Conservation (phyloP, 2,329 filamentous ascomycete genomes). For the Colletotrichum theobromicola region DNA sequence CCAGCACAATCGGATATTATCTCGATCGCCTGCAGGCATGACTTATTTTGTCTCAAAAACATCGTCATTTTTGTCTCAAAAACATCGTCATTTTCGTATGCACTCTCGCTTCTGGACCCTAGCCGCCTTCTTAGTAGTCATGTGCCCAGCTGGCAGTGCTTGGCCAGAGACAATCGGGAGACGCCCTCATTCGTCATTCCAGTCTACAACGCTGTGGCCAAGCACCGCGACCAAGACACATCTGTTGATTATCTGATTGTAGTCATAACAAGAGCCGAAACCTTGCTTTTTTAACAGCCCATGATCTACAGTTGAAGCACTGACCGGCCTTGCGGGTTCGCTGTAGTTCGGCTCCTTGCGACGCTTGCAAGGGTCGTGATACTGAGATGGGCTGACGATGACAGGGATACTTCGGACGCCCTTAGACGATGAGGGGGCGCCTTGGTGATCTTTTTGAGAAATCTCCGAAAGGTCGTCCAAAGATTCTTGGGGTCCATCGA, state of each 20-base stretch:
- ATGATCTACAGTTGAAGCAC: not conserved
- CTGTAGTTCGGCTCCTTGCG: not conserved
- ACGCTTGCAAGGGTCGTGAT: not conserved
- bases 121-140: not conserved
- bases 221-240: not conserved
- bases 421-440: not conserved
- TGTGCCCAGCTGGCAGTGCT: not conserved
- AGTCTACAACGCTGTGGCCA: not conserved
- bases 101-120: not conserved
- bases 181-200: not conserved
- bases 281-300: not conserved
- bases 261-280: not conserved
- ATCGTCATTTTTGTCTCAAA: not conserved
- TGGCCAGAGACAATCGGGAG: not conserved
- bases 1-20: not conserved
- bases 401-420: not conserved
- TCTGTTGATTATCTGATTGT: not conserved
- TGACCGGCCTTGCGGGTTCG: not conserved
- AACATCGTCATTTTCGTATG: not conserved
- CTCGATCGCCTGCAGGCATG: not conserved
- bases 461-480: not conserved
- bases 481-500: not conserved
- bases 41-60: not conserved
- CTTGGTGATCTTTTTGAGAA: not conserved
- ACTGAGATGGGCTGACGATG: slow-evolving; percentile 3